Evolutionary conservation across 2,329 filamentous ascomycete genomes (phyloP).

Genomic region (Fusarium brachygibbosum): DNA sequence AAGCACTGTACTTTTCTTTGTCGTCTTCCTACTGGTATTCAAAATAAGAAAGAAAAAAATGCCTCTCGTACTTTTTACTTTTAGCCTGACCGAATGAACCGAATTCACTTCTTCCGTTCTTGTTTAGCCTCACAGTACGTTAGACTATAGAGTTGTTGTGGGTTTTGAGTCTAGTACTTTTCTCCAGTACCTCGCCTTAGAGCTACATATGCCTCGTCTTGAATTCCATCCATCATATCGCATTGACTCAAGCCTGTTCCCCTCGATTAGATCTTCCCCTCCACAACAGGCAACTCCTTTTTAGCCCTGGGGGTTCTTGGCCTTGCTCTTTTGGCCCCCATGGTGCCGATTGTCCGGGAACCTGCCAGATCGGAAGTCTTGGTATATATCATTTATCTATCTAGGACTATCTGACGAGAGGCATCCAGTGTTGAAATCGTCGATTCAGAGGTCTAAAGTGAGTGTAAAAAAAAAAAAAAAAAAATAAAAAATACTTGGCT

Average conservation of each 20-base stretch:
- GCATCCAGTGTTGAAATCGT: conserved; percentile 6
- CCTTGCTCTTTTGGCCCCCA: not conserved
- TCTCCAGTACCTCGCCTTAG: conserved; percentile 5
- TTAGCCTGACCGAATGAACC: conserved; percentile 18
- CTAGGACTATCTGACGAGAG: conserved; percentile 2
- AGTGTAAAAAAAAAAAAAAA: not conserved
- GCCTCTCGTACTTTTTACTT: conserved; percentile 17
- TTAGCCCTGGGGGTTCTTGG: conserved; percentile 17
- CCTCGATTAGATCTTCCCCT: conserved; percentile 13
- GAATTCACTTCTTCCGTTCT: conserved; percentile 11
- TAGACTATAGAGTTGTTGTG: conserved; percentile 1
- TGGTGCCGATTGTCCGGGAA: conserved; percentile 42
- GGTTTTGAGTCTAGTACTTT: conserved; percentile 1
- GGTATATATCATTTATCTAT: not conserved
- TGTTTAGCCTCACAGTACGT: conserved; percentile 26
- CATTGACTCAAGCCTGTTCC: conserved; percentile 8
- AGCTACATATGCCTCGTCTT: conserved; percentile 33
- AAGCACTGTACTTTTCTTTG: not conserved
- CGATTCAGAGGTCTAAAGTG: not conserved
- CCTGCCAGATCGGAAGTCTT: conserved; percentile 37
- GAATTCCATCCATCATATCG: conserved; percentile 16
- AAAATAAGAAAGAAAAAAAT: not conserved
- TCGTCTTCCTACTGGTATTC: not conserved
- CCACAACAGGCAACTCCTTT: conserved; percentile 34
- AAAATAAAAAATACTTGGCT: too few species aligned